Percentiles rank a stretch among this genome's conserved stretches.
phyloP scores from a whole-genome alignment of 805 yeast genomes.

The Hanseniaspora mollemarum region DNA sequence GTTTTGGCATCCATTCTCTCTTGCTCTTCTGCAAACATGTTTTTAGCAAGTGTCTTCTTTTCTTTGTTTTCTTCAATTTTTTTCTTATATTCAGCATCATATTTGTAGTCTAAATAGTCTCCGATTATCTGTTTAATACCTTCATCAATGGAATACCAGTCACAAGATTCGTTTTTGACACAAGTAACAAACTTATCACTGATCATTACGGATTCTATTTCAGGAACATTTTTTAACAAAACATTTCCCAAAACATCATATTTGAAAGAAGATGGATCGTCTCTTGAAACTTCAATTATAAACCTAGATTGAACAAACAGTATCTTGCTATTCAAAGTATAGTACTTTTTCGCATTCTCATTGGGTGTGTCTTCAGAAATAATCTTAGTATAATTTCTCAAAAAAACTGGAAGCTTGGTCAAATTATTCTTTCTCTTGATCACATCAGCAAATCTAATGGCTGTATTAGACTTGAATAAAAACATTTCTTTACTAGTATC shows the following conservation, averaged over 20 bases:
- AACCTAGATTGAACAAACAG: constrained; percentile 10
- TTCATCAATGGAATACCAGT: constrained; percentile 41
- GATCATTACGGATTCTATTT: constrained; percentile 47
- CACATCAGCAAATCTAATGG: neutral
- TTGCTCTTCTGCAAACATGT: constrained; percentile 18
- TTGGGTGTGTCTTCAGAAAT: constrained; percentile 11
- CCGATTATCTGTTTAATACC: constrained; percentile 1
- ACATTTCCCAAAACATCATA: constrained; percentile 9
- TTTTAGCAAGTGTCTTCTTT: neutral
- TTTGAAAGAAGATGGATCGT: constrained; percentile 4
- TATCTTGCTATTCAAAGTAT: neutral
- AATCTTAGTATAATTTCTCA: neutral
- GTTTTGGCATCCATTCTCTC: constrained; percentile 9
- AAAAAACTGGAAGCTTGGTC: neutral
- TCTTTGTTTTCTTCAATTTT: neutral
- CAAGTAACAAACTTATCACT: constrained; percentile 67
- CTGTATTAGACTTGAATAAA: neutral
- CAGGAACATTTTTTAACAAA: constrained; percentile 3
- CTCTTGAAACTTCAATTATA: constrained; percentile 15
- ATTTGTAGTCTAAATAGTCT: constrained; percentile 2
- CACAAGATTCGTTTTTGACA: constrained; percentile 51
- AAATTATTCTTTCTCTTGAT: neutral
- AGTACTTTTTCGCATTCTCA: constrained; percentile 11
- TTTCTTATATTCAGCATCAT: neutral
- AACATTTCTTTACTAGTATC: neutral